Base-by-base conservation (phyloP, 345 rosid genomes). In the Passiflora organensis region DNA sequence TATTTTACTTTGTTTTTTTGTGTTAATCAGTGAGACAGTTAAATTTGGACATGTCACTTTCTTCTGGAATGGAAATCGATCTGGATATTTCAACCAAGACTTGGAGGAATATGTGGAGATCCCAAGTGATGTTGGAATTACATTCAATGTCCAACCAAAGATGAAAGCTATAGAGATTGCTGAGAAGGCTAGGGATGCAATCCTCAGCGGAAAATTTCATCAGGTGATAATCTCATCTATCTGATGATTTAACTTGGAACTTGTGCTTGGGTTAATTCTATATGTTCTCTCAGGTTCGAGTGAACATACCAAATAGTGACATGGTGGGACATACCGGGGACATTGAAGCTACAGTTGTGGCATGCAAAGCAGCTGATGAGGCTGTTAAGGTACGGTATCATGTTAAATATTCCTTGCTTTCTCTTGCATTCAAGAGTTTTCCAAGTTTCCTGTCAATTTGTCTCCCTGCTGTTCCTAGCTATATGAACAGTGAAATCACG, bases 241-340 rank as follows among this genome's bases (percentile, higher is more conserved):
- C n/a, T n/a, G n/a, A n/a, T n/a, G n/a, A n/a, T n/a, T 57, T 43
- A 13, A 36, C 46, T 41, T 51, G 39, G 48, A 46, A 38, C 23
- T 16, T n/a, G 12, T 55, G 22, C 54, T 17, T 38, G 5, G 15
- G 41, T 34, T 56, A 34, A 15, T 64, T 15, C 60, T 8, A 28
- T 28, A 8, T 28, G 34, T 56, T 39, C n/a, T n/a, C n/a, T n/a
- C 12, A 91, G 98, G 82, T 93, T 25, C 82, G 96, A 53, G 96
- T 89, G 56, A 93, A 93, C 77, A 25, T 89, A 23, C 97, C 97
- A 57, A 93, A 89, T 62, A 39, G 95, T 55, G 97, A 93, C 79
- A 89, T 89, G 99, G 99, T 93, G 57, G 99, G 99, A 63, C 99
- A 93, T 41, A 93, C 97, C 0, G 97, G 99, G 69, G 97, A 93